phyloP scores from a whole-genome alignment of 2,329 filamentous ascomycete species.

The Metarhizium anisopliae region DNA sequence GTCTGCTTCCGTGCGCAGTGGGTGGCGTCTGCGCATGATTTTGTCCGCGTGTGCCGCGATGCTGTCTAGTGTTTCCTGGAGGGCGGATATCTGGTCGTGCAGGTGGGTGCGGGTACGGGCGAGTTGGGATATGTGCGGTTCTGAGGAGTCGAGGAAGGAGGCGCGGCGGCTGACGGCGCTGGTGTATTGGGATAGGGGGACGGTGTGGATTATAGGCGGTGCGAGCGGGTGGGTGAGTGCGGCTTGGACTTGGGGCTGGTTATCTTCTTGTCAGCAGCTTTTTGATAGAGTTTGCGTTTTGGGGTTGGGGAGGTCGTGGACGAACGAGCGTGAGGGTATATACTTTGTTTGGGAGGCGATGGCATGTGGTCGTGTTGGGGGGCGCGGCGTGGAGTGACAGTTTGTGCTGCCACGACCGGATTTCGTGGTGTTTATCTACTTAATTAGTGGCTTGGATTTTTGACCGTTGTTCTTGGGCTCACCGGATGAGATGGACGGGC shows the following conservation, averaged over 20 bases:
- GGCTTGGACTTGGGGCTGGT: conserved; percentile 9
- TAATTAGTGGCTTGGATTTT: not conserved
- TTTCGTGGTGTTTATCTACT: not conserved
- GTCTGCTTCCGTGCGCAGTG: not conserved
- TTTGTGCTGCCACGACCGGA: conserved; percentile 1
- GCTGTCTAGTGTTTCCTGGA: conserved; percentile 4
- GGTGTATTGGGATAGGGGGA: conserved; percentile 10
- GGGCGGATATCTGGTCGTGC: conserved; percentile 7
- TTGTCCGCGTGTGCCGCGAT: not conserved
- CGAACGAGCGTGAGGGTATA: not conserved
- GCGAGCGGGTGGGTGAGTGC: conserved; percentile 13
- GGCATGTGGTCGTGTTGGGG: not conserved
- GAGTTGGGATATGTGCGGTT: conserved; percentile 6
- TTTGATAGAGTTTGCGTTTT: not conserved
- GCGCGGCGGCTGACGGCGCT: conserved; percentile 12
- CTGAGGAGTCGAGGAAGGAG: conserved; percentile 8
- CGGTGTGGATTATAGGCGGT: conserved; percentile 12
- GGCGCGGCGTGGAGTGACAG: not conserved
- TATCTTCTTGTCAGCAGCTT: not conserved
- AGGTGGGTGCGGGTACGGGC: conserved; percentile 1
- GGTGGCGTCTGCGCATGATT: not conserved
- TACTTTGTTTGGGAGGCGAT: not conserved
- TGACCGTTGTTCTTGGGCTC: not conserved
- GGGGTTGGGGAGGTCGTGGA: conserved; percentile 10
- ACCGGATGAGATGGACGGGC: not conserved